These are phyloP conservation scores for Pichia thaimueangensis DNA, from an alignment of 805 yeast genomes.

Conservation along the genomic window DNA sequence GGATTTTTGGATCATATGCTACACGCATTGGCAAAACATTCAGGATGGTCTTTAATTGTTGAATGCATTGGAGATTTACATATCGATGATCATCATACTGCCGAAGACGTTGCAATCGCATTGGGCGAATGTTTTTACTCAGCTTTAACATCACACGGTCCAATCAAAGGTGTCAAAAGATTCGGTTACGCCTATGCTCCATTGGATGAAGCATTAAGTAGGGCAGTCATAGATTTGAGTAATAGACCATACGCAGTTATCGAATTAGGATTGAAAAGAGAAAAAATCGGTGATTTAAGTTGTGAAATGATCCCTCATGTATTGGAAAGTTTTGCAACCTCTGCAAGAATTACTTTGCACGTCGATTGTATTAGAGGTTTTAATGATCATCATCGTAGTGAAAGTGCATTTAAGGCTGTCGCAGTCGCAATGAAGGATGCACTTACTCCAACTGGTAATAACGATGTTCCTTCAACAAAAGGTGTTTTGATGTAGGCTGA, in stretches of 20 bases:
- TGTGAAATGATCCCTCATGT: conserved; percentile 99
- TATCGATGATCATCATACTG: conserved; percentile 95
- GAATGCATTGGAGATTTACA: conserved; percentile 93
- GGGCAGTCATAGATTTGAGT: conserved; percentile 94
- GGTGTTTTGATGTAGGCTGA: conserved; percentile 68
- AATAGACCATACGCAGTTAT: conserved; percentile 89
- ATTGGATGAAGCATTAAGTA: conserved; percentile 87
- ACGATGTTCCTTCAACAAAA: conserved; percentile 94
- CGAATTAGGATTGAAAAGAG: conserved; percentile 85
- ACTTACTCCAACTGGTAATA: conserved; percentile 69
- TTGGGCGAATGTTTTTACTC: conserved; percentile 83
- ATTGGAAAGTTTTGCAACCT: conserved; percentile 86
- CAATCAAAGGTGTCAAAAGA: conserved; percentile 82
- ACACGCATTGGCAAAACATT: conserved; percentile 93
- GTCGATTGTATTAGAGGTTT: conserved; percentile 91
- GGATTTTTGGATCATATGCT: conserved; percentile 97
- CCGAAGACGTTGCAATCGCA: conserved; percentile 93
- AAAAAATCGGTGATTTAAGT: conserved; percentile 84
- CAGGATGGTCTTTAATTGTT: conserved; percentile 89
- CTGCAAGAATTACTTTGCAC: conserved; percentile 85
- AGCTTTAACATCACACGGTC: conserved; percentile 60
- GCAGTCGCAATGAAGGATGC: conserved; percentile 92
- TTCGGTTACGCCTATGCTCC: conserved; percentile 95
- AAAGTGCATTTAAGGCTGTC: conserved; percentile 91
- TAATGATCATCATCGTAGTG: conserved; percentile 96